phyloP scores from a whole-genome alignment of 306 rosid genomes.

The Cyamopsis tetragonoloba region DNA sequence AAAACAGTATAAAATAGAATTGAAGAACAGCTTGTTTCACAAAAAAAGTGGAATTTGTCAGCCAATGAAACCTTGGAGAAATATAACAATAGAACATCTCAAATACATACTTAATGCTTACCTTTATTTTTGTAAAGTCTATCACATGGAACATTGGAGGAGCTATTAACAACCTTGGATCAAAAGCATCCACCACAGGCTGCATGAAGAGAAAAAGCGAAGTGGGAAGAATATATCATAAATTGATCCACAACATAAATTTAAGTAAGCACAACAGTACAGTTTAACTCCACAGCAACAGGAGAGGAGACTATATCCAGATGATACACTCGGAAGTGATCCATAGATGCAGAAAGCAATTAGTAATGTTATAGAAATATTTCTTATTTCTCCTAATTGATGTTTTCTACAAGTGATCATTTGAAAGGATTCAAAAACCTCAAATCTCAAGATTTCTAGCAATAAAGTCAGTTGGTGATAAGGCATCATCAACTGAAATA shows the following conservation, averaged over 20 bases:
- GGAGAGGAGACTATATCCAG: neutral
- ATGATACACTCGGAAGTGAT: neutral
- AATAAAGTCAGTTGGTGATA: neutral
- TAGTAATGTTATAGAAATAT: neutral
- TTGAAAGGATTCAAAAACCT: neutral
- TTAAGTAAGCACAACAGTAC: neutral
- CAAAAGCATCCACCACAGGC: slow-evolving; percentile 94
- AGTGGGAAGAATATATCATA: neutral
- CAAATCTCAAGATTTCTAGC: neutral
- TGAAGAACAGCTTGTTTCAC: slow-evolving; percentile 12
- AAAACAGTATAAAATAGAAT: neutral
- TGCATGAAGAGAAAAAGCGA: slow-evolving; percentile 28
- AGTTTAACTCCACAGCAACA: slow-evolving; percentile 1
- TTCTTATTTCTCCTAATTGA: neutral
- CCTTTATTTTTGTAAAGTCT: slow-evolving; percentile 66
- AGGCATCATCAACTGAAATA: neutral
- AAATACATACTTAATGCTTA: slow-evolving; percentile 7
- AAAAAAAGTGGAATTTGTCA: neutral
- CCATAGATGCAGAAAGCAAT: neutral
- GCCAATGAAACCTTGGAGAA: neutral
- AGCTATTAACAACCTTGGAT: slow-evolving; percentile 76
- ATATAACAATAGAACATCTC: neutral
- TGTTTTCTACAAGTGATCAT: neutral
- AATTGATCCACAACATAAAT: neutral
- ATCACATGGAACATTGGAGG: slow-evolving; percentile 62